Evolutionary conservation across 805 yeast species (phyloP), one percentile per base, ranked within the genome.

Genomic region (Lipomyces kockii): DNA sequence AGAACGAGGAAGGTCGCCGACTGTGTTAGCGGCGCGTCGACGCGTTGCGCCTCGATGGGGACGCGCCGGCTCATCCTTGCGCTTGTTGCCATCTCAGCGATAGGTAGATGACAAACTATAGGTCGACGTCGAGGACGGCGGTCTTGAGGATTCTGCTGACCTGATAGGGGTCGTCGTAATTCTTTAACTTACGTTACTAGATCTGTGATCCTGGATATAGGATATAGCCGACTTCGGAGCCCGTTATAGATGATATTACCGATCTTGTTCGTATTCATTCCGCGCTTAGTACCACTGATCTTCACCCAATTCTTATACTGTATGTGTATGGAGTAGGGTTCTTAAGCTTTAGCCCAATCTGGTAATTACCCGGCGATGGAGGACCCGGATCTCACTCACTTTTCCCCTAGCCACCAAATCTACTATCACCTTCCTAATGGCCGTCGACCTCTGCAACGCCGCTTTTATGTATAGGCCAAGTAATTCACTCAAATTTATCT

Each of bases 1-100:
- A 61, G 61, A 9, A 61, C 61, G 27, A 61, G 64, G 43, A 61
- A 61, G 25, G 64, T 61, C 17, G 64, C 64, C 27, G 64, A 56
- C 27, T 54, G 35, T n/a, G 64, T 61, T 11, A 61, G 52, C 8
- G 64, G 64, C 5, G 64, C 64, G 39, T 65, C 72, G 57, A 64
- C 67, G 68, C 71, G 22, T 53, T 53, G 57, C 20, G 57, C 2
- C 27, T 53, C 32, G 11, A 53, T 32, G 57, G 57, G 35, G 27
- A 53, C 57, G 29, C 57, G 35, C n/a, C n/a, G 57, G 27, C 57
- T 53, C 57, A 53, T 53, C 32, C 32, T n/a, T 53, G 57, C 22
- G 0, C 35, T 53, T 1, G 34, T 53, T 17, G 29, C 9, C n/a
- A 53, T 5, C 35, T 53, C 29, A 20, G 35, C 57, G 34, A 9